Evolutionary conservation across 83 land plant species (phyloP).

Genomic region (Isoetes engelmannii): DNA sequence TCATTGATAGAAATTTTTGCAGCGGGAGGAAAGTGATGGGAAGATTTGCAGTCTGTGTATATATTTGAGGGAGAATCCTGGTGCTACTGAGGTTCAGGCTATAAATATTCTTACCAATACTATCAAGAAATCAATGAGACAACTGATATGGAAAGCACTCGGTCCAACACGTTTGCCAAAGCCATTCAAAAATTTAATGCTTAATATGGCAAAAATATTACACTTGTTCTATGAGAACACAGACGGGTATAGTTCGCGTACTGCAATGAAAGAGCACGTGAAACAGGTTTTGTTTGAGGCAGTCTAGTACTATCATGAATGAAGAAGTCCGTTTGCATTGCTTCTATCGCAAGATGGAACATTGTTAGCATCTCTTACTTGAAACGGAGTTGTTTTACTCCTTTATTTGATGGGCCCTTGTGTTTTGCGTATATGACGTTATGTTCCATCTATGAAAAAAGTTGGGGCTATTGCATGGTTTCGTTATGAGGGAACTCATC

Average conservation of each 20-base stretch:
- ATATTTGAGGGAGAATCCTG: slow-evolving; percentile 21
- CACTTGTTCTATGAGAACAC: slow-evolving; percentile 40
- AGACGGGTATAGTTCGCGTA: slow-evolving; percentile 53
- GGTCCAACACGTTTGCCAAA: slow-evolving; percentile 39
- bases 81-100: slow-evolving; percentile 20
- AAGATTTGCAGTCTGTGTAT: slow-evolving; percentile 43
- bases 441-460: not conserved
- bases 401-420: not conserved
- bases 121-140: slow-evolving; percentile 28
- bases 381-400: not conserved
- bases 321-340: not conserved
- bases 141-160: slow-evolving; percentile 38
- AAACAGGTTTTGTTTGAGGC: slow-evolving; percentile 16
- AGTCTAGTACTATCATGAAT: not conserved
- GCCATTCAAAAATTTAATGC: slow-evolving; percentile 49
- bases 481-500: no score
- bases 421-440: not conserved
- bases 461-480: not conserved
- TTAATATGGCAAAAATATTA: slow-evolving; percentile 50
- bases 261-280: slow-evolving; percentile 36
- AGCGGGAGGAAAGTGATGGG: slow-evolving; percentile 53
- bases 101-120: slow-evolving; percentile 8
- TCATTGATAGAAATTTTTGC: slow-evolving; percentile 8
- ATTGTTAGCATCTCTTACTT: not conserved
- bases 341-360: not conserved